Conservation (phyloP, 2,329 filamentous ascomycete species). For the Pseudogymnoascus sp. region DNA sequence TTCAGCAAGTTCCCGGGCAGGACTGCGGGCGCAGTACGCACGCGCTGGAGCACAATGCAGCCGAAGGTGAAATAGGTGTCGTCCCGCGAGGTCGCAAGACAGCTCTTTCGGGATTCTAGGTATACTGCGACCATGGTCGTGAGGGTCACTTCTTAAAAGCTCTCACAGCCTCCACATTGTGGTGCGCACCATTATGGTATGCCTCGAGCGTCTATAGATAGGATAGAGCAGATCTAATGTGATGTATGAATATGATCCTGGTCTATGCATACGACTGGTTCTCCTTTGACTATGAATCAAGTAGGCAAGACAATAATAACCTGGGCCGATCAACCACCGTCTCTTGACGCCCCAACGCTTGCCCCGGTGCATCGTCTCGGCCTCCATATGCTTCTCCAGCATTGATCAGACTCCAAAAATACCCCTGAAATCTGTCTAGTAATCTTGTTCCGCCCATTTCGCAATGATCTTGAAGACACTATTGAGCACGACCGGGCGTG, state of each 20-base stretch:
- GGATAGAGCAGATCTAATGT: neutral
- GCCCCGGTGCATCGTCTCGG: too few species aligned
- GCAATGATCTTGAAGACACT: neutral
- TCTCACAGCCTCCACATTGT: neutral
- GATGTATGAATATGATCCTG: neutral
- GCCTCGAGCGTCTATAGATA: neutral
- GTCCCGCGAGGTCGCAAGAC: neutral
- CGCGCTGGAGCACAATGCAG: conserved; percentile 13
- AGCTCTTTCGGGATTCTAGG: too few species aligned
- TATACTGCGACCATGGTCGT: too few species aligned
- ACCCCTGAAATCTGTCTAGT: neutral
- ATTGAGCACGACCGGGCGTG: too few species aligned
- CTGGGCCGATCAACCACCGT: neutral
- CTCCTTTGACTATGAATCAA: neutral
- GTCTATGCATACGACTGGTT: neutral
- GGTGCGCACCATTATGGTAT: neutral
- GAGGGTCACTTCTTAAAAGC: too few species aligned
- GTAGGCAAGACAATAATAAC: neutral
- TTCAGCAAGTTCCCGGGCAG: conserved; percentile 15
- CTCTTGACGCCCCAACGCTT: neutral
- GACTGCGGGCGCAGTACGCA: conserved; percentile 16
- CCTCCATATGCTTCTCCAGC: too few species aligned
- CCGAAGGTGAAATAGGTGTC: neutral
- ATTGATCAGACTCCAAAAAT: neutral
- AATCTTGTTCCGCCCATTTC: neutral